A percentile compares a stretch with the other conserved stretches of the same genome.
These are phyloP conservation scores for Yarrowia keelungensis DNA, from an alignment of 805 yeast genomes.

Conservation along the genomic window DNA sequence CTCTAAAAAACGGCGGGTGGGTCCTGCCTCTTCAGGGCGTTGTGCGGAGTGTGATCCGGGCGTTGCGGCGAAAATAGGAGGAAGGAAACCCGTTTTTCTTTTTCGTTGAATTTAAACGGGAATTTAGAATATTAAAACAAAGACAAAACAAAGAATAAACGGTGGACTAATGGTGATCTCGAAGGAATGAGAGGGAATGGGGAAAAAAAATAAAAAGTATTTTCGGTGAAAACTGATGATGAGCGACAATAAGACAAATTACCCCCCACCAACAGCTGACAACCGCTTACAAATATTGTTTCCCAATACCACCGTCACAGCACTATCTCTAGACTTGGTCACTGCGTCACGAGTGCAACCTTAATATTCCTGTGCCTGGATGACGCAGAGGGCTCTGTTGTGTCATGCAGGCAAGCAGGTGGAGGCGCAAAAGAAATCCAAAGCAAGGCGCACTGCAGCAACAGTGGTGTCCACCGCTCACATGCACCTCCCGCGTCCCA, in stretches of 20 bases:
- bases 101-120: neutral
- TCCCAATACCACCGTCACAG: no score
- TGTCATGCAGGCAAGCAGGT: constrained; percentile 36
- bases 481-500: constrained; percentile 48
- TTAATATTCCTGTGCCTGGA: neutral
- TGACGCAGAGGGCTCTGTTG: neutral
- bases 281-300: no score
- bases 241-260: no score
- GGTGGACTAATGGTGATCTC: no score
- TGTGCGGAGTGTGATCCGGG: neutral
- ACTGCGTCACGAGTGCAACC: neutral
- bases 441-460: constrained; percentile 34
- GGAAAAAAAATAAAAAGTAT: no score
- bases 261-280: no score
- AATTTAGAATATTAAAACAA: no score
- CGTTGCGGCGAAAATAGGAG: neutral
- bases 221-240: no score
- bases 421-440: constrained; percentile 18
- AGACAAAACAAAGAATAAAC: no score
- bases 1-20: neutral
- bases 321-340: no score
- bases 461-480: constrained; percentile 43
- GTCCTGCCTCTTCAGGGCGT: neutral
- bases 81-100: neutral
- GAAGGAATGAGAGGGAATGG: no score